Base-by-base conservation (phyloP, 441 rosid species). In the Metrosideros polymorpha region DNA sequence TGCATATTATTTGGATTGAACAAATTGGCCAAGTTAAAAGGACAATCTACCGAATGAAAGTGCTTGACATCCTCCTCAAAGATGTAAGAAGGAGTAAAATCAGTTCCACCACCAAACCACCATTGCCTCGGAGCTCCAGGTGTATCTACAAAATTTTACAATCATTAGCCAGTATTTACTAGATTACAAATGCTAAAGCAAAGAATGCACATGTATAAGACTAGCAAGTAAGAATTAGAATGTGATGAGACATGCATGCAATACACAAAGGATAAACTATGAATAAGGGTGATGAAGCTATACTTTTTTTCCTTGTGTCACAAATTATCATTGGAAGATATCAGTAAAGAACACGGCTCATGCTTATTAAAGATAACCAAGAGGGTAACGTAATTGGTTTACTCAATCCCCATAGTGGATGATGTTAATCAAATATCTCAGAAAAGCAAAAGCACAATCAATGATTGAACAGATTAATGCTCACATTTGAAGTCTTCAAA, bases 41-140 rank as follows among this genome's bases (percentile, higher is more conserved):
- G 84, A 85, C 56, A 83, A 86, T 57, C 87, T 90, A 98, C 99
- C 88, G 96, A 92, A 87, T 98, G 99, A 82, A 98, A 98, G 90
- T 96, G 99, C 93, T 92, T 95, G 89, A 95, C 99, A 92, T 98
- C 99, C 85, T 98, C 99, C 86, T 98, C 98, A 85, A 95, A 94
- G 89, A 98, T 94, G 86, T 98, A 98, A 90, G 99, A 92, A 90
- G 99, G 99, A 57, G 99, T 96, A 53, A 98, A 93, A 92, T 98
- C 99, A 85, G 99, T 98, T 50, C 99, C 99, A 86, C 99, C 99
- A 59, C 99, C 98, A 89, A 98, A 96, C 99, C 99, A 98, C 99
- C 99, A 98, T 84, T 95, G 98, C 91, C 95, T 92, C 7, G 99
- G 99, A 84, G 99, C 99, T 92, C 99, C 99, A 85, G 98, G 99